Conservation (phyloP, 371 early-diverging fungal genomes). For the Lichtheimia corymbifera region DNA sequence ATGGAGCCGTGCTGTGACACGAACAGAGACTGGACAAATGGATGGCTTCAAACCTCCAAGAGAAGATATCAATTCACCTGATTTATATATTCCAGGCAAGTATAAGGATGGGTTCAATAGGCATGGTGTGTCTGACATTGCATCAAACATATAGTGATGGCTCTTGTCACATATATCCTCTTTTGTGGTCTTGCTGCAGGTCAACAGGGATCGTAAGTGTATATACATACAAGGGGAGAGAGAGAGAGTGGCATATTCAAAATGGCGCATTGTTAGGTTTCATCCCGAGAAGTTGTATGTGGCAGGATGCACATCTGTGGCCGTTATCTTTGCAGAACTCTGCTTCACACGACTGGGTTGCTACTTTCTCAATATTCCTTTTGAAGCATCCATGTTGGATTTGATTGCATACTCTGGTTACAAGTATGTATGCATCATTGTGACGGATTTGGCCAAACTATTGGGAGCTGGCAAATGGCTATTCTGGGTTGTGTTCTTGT, state of each 20-base stretch:
- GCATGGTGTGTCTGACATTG: too few species aligned
- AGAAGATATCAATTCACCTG: conserved; percentile 94
- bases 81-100: conserved; percentile 94
- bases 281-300: conserved; percentile 89
- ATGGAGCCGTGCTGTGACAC: conserved; percentile 79
- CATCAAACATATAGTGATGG: conserved; percentile 73
- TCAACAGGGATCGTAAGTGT: conserved; percentile 63
- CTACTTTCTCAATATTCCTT: conserved; percentile 87
- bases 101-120: not conserved
- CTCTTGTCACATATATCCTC: conserved; percentile 92
- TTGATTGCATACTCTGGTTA: conserved; percentile 93
- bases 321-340: conserved; percentile 81
- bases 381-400: conserved; percentile 84
- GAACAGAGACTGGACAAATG: conserved; percentile 85
- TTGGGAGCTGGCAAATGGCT: conserved; percentile 52
- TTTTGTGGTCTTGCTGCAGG: conserved; percentile 75
- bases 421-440: conserved; percentile 88
- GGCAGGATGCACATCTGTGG: conserved; percentile 85
- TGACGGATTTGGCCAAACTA: conserved; percentile 54
- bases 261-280: conserved; percentile 56
- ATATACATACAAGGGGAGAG: not conserved
- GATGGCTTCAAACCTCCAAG: conserved; percentile 87
- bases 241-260: not conserved
- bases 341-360: conserved; percentile 80
- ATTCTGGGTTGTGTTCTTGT: conserved; percentile 69